Evolutionary conservation across 768 basidiomycete genomes (phyloP).

Genomic region (Trichaptum fuscoviolaceum): DNA sequence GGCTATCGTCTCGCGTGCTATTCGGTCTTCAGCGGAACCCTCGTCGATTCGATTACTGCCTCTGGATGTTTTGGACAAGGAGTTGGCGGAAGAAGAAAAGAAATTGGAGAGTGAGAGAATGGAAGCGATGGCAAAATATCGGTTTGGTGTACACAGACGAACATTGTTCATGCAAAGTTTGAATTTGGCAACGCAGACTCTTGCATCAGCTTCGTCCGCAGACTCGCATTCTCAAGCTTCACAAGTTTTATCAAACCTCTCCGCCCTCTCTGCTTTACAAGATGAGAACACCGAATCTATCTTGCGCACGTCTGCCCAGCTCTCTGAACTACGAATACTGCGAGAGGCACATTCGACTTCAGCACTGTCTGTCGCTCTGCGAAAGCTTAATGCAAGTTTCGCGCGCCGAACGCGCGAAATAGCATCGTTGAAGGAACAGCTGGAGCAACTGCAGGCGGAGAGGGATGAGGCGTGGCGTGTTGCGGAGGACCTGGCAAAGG

Average conservation of each 20-base stretch:
- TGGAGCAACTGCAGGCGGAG: conserved; percentile 58
- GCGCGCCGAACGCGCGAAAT: conserved; percentile 60
- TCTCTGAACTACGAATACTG: conserved; percentile 35
- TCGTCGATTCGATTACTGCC: conserved; percentile 69
- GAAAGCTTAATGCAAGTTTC: conserved; percentile 76
- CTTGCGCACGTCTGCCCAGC: conserved; percentile 49
- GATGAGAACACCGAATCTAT: conserved; percentile 57
- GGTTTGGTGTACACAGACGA: conserved; percentile 60
- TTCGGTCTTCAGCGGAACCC: conserved; percentile 61
- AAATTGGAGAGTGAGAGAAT: conserved; percentile 49
- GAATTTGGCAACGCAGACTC: neutral
- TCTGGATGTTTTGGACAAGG: conserved; percentile 52
- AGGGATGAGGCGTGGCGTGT: conserved; percentile 78
- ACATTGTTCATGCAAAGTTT: conserved; percentile 71
- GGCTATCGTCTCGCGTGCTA: conserved; percentile 64
- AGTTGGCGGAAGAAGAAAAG: conserved; percentile 53
- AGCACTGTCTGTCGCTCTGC: conserved; percentile 70
- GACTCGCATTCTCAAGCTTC: conserved; percentile 35
- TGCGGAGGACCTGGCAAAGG: conserved; percentile 65
- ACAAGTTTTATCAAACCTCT: conserved; percentile 50
- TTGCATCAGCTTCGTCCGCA: conserved; percentile 17
- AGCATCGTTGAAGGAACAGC: conserved; percentile 37
- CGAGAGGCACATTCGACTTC: conserved; percentile 67
- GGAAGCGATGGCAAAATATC: conserved; percentile 57
- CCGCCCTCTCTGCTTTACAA: conserved; percentile 50